Conservation (phyloP, 2,329 filamentous ascomycete species). For the Scedosporium apiospermum region DNA sequence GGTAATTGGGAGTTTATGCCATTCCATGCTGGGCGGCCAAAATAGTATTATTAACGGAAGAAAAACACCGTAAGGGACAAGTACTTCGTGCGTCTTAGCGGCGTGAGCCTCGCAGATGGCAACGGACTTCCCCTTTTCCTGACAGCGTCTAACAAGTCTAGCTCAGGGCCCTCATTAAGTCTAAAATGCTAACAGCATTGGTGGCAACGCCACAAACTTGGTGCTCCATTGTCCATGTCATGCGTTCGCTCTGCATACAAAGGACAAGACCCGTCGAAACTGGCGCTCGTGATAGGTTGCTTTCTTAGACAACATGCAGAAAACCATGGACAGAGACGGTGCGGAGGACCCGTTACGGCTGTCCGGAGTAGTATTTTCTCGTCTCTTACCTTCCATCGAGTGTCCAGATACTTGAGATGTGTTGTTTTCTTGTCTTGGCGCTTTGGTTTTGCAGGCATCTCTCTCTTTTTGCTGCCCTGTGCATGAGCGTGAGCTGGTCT, state of each 20-base stretch:
- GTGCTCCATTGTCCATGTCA: neutral
- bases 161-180: neutral
- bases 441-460: neutral
- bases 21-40: neutral
- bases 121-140: neutral
- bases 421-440: neutral
- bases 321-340: neutral
- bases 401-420: neutral
- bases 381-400: neutral
- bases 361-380: neutral
- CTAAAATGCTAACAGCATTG: neutral
- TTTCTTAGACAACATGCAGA: neutral
- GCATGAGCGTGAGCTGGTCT: no score
- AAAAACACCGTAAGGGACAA: neutral
- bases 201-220: neutral
- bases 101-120: no score
- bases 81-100: neutral
- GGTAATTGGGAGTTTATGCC: neutral
- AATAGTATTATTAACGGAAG: neutral
- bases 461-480: neutral
- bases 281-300: neutral
- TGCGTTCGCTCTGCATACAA: neutral
- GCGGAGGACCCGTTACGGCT: constrained; percentile 1
- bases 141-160: neutral
- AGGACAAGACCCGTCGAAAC: neutral